Conservation (phyloP, 2,329 filamentous ascomycete species). For the Raffaelea albimanens region DNA sequence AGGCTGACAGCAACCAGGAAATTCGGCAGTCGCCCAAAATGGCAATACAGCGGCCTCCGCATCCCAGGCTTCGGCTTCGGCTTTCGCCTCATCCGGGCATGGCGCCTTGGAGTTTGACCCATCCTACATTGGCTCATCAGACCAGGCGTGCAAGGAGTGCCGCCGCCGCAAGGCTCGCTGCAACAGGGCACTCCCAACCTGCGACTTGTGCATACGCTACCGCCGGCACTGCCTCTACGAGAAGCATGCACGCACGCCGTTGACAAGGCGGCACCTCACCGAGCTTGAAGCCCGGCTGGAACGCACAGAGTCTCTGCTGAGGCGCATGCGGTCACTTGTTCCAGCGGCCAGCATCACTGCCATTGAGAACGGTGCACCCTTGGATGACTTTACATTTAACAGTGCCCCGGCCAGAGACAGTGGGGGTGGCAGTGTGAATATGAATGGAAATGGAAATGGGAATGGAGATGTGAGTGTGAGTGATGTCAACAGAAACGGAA, state of each 20-base stretch:
- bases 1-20: too few relatives aligned
- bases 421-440: too few relatives aligned
- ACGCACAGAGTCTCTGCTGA: neutral
- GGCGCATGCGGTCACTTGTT: neutral
- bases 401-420: too few relatives aligned
- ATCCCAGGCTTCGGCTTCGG: too few relatives aligned
- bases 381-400: too few relatives aligned
- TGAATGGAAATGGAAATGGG: too few relatives aligned
- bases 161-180: constrained; percentile 29
- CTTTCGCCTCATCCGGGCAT: too few relatives aligned
- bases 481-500: too few relatives aligned
- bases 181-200: constrained; percentile 26
- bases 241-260: constrained; percentile 34
- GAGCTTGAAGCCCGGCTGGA: constrained; percentile 24
- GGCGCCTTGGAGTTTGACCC: too few relatives aligned
- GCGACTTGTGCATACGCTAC: constrained; percentile 30
- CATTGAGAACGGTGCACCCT: neutral
- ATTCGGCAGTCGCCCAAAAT: too few relatives aligned
- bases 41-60: too few relatives aligned
- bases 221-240: constrained; percentile 38
- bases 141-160: constrained; percentile 31
- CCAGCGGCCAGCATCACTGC: neutral
- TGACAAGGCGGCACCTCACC: constrained; percentile 34
- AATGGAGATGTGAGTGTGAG: too few relatives aligned
- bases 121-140: constrained; percentile 9